Evolutionary conservation across 345 rosid species (phyloP), one percentile per base, ranked within the genome.

Genomic region (Gossypium herbaceum): DNA sequence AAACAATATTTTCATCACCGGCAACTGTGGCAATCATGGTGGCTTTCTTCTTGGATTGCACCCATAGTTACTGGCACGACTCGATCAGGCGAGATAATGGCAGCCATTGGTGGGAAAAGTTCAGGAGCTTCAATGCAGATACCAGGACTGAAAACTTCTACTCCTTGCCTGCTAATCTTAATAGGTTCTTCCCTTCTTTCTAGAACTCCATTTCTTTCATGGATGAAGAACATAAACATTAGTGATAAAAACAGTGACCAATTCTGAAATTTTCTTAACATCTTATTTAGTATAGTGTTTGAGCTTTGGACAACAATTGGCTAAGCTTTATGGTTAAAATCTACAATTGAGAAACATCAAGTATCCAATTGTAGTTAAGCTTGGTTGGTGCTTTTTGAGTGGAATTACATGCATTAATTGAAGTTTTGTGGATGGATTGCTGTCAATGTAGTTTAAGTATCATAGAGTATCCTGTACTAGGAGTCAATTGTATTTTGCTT

Each of bases 1-100:
- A 91, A 86, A 96, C 91, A 78, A 90, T 94, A 3, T 94, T 91
- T 91, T 75, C 98, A 12, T 92, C 99, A 16, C 90, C 94, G 3
- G 92, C 98, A 48, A 89, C 97, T 0, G 96, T 92, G 75, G 97
- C 87, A 41, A 50, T 90, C 15, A 62, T 85, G 17, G 79, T 87
- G 2, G 97, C 94, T 0, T 85, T 56, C 77, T 79, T 86, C 39
- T 72, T 95, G 85, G 97, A 92, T 45, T 16, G 77, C 82, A 89
- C 63, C 63, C 63, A 24, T 22, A 58, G 63, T 58, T 58, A 58
- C 63, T 29, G 63, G 16, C 63, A 58, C 13, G 12, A 4, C 17
- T 58, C 63, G 17, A 17, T 58, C 25, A 16, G 39, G 6, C 4
- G 1, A 24, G 63, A 58, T 4, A 58, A 34, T 12, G 63, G 63